Percentiles rank a stretch among this genome's conserved stretches.
Conservation (phyloP, 2,329 filamentous ascomycete species). For the Aspergillus ruber region DNA sequence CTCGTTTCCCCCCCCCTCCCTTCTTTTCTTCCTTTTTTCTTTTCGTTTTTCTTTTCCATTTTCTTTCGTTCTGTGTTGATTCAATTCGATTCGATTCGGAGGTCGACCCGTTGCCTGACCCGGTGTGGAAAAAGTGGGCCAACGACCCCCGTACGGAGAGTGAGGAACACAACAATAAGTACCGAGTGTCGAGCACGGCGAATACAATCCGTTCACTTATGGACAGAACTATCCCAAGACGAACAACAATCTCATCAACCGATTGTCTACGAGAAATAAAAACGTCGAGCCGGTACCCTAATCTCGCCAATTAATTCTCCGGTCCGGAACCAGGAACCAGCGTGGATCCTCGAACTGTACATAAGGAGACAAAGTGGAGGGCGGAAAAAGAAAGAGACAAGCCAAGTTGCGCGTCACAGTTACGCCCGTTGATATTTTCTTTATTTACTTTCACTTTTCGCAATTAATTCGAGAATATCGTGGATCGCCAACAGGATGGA, state of each 20-base stretch:
- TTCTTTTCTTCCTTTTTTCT: not conserved
- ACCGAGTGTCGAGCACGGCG: too few species aligned
- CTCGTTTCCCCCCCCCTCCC: not conserved
- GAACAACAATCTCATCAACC: too few species aligned
- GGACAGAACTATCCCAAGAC: too few species aligned
- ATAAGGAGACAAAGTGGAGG: too few species aligned
- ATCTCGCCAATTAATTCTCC: not conserved
- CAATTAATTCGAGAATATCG: not conserved
- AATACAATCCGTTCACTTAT: too few species aligned
- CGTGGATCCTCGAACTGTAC: not conserved
- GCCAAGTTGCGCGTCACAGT: not conserved
- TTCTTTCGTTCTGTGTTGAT: not conserved
- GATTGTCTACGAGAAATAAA: too few species aligned
- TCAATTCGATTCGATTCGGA: too few species aligned
- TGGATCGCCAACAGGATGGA: not conserved
- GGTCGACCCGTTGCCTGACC: not conserved
- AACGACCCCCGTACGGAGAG: too few species aligned
- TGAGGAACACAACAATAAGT: too few species aligned
- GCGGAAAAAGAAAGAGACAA: not conserved
- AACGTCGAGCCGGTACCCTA: too few species aligned
- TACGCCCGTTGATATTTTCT: too few species aligned
- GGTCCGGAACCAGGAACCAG: slow-evolving; percentile 1
- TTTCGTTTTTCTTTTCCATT: not conserved
- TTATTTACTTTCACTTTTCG: not conserved
- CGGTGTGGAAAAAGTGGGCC: too few species aligned